Percentiles rank a stretch among this genome's conserved stretches.
Evolutionary conservation across 768 basidiomycete genomes (phyloP).

Genomic region (Leccinum longicurvipes): DNA sequence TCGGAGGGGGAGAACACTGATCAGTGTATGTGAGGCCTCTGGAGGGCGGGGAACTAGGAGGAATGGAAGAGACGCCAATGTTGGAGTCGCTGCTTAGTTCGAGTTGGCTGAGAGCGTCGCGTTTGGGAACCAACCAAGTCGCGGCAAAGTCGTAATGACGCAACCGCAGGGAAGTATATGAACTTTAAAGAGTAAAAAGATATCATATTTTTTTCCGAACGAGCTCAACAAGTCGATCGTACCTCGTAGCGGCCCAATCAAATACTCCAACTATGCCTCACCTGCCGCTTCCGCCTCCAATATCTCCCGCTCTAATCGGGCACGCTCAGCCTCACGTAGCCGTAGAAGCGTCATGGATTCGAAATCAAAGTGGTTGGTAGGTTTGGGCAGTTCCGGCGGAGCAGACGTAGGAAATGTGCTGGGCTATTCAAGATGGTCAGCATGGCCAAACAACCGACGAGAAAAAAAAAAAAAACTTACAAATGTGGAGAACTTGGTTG

Average conservation of each 20-base stretch:
- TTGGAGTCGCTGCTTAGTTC: not conserved
- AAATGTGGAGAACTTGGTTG: conserved; percentile 46
- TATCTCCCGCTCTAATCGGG: conserved; percentile 73
- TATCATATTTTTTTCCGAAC: conserved; percentile 3
- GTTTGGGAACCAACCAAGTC: not conserved
- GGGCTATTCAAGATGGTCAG: conserved; percentile 18
- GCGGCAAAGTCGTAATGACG: not conserved
- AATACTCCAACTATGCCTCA: conserved; percentile 5
- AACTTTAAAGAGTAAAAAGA: not conserved
- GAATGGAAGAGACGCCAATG: not conserved
- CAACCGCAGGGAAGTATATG: not conserved
- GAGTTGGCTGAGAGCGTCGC: not conserved
- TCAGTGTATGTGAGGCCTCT: not conserved
- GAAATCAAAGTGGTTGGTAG: conserved; percentile 58
- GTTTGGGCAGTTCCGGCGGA: conserved; percentile 19
- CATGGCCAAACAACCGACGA: not conserved
- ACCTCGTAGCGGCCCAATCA: conserved; percentile 7
- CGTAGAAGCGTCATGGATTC: conserved; percentile 79
- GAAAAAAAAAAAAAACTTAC: too few relatives aligned
- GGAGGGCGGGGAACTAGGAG: not conserved
- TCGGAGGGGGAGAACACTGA: not conserved
- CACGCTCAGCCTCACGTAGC: conserved; percentile 77
- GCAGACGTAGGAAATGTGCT: conserved; percentile 15
- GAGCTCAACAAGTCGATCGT: conserved; percentile 9
- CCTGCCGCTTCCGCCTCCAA: conserved; percentile 58